Evolutionary conservation across 2,329 filamentous ascomycete species (phyloP).

Genomic region (Ophiostoma ips): DNA sequence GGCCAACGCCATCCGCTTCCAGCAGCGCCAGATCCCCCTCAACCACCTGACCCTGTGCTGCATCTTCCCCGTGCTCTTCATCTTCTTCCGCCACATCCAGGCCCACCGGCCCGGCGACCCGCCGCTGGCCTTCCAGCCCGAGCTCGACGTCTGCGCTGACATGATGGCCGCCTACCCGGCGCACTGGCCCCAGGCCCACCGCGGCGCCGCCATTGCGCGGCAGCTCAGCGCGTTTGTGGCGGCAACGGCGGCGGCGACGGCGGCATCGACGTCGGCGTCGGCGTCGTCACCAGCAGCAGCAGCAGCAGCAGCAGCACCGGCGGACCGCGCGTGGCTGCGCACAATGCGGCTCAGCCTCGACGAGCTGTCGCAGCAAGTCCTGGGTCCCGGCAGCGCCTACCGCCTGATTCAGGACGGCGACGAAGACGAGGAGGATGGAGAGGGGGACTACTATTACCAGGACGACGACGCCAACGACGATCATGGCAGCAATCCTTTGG

Average conservation of each 20-base stretch:
- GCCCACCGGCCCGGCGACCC: neutral
- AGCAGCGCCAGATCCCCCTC: constrained; percentile 29
- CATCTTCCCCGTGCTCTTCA: constrained; percentile 21
- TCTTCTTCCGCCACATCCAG: constrained; percentile 1
- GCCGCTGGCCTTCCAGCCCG: neutral
- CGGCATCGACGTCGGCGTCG: neutral
- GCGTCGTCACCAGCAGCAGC: too few species aligned
- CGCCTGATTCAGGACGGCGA: neutral
- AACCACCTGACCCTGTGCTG: constrained; percentile 29
- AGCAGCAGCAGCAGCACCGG: too few species aligned
- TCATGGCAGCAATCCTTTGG: neutral
- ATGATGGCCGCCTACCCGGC: constrained; percentile 1
- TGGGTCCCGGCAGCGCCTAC: neutral
- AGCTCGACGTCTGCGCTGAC: neutral
- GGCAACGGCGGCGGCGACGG: neutral
- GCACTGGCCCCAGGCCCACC: neutral
- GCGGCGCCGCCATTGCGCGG: neutral
- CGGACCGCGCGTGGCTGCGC: neutral
- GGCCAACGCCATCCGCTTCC: constrained; percentile 26
- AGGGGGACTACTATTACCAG: neutral
- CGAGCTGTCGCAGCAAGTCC: neutral
- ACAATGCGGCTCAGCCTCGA: neutral
- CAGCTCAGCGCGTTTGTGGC: neutral
- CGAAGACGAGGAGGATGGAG: too few species aligned
- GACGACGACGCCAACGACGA: neutral